Evolutionary conservation across 371 early-diverging fungal genomes (phyloP).

Genomic region (Nosema muscidifuracis): DNA sequence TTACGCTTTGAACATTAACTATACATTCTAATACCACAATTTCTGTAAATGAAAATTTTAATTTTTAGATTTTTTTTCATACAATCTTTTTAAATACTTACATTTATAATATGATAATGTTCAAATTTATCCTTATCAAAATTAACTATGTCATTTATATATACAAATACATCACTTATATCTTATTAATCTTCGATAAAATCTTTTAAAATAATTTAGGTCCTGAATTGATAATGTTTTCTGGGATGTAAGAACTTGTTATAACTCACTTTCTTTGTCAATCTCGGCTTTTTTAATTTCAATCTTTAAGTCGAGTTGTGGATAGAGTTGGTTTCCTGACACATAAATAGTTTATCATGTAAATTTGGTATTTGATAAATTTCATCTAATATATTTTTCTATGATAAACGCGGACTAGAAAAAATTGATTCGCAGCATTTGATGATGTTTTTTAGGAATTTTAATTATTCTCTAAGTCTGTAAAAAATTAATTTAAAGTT

Average conservation of each 20-base stretch:
- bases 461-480: background rate
- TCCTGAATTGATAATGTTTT: background rate
- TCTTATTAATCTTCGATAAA: background rate
- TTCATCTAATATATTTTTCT: background rate
- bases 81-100: background rate
- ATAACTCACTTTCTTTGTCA: background rate
- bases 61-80: background rate
- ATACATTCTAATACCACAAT: background rate
- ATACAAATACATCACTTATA: background rate
- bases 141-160: background rate
- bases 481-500: background rate
- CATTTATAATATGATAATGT: background rate
- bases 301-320: background rate
- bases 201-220: background rate
- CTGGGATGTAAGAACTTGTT: background rate
- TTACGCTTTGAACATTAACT: background rate
- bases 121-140: background rate
- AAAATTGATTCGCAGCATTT: background rate
- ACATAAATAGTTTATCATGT: background rate
- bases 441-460: background rate
- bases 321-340: background rate
- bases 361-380: background rate
- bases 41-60: background rate
- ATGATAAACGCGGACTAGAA: slow-evolving; percentile 1
- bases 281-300: background rate